A percentile compares a stretch with the other conserved stretches of the same genome.
Conservation (phyloP, 768 basidiomycete species). For the Termitomyces sp. region DNA sequence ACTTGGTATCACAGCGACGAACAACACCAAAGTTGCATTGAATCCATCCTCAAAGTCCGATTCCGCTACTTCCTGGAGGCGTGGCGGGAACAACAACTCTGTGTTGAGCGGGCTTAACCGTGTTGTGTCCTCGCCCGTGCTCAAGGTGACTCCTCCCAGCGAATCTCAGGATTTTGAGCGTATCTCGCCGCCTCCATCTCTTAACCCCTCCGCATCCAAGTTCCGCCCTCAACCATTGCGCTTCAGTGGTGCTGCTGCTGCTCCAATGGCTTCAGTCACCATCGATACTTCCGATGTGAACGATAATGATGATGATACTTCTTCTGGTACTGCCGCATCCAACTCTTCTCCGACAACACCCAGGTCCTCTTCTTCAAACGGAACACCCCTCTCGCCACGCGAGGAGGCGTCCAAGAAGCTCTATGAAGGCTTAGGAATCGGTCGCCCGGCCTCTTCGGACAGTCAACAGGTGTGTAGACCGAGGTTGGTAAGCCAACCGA, state of each 20-base stretch:
- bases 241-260: conserved; percentile 47
- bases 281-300: conserved; percentile 49
- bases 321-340: conserved; percentile 41
- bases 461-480: conserved; percentile 34
- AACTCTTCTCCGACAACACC: conserved; percentile 76
- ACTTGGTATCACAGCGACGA: conserved; percentile 49
- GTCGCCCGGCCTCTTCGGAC: conserved; percentile 52
- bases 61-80: conserved; percentile 74
- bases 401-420: conserved; percentile 84
- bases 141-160: conserved; percentile 67
- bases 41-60: conserved; percentile 74
- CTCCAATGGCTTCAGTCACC: conserved; percentile 49
- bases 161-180: conserved; percentile 45
- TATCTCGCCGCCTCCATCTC: conserved; percentile 41
- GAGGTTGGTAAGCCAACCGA: conserved; percentile 65
- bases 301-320: conserved; percentile 53
- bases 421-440: conserved; percentile 85
- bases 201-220: conserved; percentile 34
- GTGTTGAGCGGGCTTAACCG: conserved; percentile 59
- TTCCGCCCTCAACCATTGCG: conserved; percentile 23
- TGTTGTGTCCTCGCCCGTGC: conserved; percentile 53
- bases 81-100: conserved; percentile 66
- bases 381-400: conserved; percentile 69
- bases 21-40: conserved; percentile 22
- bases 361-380: conserved; percentile 59